Conservation (phyloP, 176 grass and related monocot genomes). For the Eragrostis nindensis region DNA sequence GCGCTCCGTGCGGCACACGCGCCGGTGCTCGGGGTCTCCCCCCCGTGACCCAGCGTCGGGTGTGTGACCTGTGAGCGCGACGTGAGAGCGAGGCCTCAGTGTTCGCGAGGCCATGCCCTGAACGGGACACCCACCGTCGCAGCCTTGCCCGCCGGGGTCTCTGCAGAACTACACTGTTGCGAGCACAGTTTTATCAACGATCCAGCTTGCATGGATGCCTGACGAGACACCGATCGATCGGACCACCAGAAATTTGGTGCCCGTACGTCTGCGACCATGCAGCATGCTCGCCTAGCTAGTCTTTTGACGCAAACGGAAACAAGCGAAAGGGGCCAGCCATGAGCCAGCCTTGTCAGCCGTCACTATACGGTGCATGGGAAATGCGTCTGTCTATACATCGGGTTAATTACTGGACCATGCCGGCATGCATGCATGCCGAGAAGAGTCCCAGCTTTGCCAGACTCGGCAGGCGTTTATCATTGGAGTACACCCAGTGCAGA, state of each 20-base stretch:
- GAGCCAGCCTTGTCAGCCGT: neutral
- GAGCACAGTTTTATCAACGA: slow-evolving; percentile 25
- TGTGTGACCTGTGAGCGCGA: no score
- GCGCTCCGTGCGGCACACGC: slow-evolving; percentile 17
- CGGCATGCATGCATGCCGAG: neutral
- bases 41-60: no score
- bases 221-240: slow-evolving; percentile 8
- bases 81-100: no score
- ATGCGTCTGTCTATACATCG: neutral
- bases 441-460: slow-evolving; percentile 2
- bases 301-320: neutral
- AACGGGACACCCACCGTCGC: slow-evolving; percentile 10
- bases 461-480: neutral
- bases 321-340: neutral
- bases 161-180: neutral
- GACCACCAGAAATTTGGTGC: slow-evolving; percentile 16
- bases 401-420: neutral
- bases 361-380: slow-evolving; percentile 13
- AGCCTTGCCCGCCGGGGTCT: neutral
- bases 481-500: neutral
- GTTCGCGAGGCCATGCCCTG: no score
- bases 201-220: no score
- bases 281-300: neutral
- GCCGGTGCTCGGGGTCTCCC: neutral
- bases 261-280: neutral